These are phyloP conservation scores for Colletotrichum sp. DNA, from an alignment of 2,329 filamentous ascomycete genomes.

Conservation along the genomic window DNA sequence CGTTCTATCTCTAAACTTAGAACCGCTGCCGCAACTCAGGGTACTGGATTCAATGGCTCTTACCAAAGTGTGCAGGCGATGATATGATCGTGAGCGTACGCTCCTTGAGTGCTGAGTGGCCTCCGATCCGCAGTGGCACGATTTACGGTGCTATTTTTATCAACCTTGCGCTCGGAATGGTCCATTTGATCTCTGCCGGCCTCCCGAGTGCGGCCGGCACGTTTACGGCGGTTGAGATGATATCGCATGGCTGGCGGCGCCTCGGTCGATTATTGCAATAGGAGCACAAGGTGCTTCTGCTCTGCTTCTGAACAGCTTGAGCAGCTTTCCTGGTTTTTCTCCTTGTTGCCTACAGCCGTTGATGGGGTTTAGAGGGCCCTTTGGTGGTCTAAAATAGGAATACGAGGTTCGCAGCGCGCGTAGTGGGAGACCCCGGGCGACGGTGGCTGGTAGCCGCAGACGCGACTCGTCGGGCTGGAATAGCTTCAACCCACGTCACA, in stretches of 20 bases:
- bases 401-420: slow-evolving; percentile 7
- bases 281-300: neutral
- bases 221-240: neutral
- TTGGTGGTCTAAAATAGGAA: neutral
- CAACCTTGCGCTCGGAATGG: neutral
- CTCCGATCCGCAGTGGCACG: neutral
- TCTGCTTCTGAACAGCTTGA: neutral
- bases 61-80: neutral
- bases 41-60: neutral
- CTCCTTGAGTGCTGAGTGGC: neutral
- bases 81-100: neutral
- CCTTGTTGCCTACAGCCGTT: slow-evolving; percentile 5
- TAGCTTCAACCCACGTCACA: slow-evolving; percentile 14
- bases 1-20: slow-evolving; percentile 11
- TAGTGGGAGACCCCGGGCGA: neutral
- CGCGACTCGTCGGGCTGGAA: neutral
- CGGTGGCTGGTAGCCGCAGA: neutral
- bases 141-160: neutral
- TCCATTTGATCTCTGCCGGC: neutral
- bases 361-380: neutral
- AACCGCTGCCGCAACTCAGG: neutral
- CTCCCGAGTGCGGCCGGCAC: neutral
- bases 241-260: neutral
- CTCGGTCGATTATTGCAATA: neutral
- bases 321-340: slow-evolving; percentile 4